Percentiles rank a stretch among this genome's conserved stretches.
Evolutionary conservation across 2,329 filamentous ascomycete species (phyloP).

Genomic region (Periconia sp.): DNA sequence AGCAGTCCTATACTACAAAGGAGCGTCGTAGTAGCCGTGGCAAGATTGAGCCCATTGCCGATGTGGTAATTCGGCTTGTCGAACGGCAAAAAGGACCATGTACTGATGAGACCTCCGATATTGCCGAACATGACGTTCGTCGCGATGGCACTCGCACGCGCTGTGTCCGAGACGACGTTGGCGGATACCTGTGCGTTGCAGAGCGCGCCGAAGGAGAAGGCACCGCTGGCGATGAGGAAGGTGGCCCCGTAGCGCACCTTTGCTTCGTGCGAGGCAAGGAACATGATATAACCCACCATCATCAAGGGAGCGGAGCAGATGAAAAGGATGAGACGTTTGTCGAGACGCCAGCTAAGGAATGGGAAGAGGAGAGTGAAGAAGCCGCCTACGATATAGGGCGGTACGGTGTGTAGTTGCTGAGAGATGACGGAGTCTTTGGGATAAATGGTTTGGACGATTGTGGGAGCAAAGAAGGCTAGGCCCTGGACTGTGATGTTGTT

Average conservation of each 20-base stretch:
- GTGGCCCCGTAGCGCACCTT: conserved; percentile 71
- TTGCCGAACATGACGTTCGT: conserved; percentile 76
- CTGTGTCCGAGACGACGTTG: conserved; percentile 74
- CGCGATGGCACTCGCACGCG: conserved; percentile 69
- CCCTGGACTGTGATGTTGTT: conserved; percentile 75
- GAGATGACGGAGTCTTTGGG: conserved; percentile 62
- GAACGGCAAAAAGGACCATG: conserved; percentile 68
- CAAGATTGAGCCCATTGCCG: conserved; percentile 74
- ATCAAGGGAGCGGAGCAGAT: conserved; percentile 65
- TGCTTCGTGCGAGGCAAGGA: conserved; percentile 60
- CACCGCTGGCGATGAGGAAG: conserved; percentile 70
- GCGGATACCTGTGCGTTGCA: conserved; percentile 72
- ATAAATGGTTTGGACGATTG: conserved; percentile 73
- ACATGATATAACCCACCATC: conserved; percentile 75
- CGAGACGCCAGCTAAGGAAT: conserved; percentile 65
- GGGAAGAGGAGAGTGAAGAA: conserved; percentile 70
- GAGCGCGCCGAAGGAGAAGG: conserved; percentile 68
- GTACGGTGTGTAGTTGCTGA: conserved; percentile 74
- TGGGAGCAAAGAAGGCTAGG: conserved; percentile 72
- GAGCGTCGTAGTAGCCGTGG: conserved; percentile 63
- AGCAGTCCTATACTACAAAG: conserved; percentile 57
- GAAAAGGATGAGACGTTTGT: conserved; percentile 67
- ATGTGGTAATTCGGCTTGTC: conserved; percentile 72
- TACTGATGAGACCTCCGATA: conserved; percentile 70
- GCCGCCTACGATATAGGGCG: conserved; percentile 71